phyloP scores from a whole-genome alignment of 2,329 filamentous ascomycete species.

The Cordyceps fumosorosea region DNA sequence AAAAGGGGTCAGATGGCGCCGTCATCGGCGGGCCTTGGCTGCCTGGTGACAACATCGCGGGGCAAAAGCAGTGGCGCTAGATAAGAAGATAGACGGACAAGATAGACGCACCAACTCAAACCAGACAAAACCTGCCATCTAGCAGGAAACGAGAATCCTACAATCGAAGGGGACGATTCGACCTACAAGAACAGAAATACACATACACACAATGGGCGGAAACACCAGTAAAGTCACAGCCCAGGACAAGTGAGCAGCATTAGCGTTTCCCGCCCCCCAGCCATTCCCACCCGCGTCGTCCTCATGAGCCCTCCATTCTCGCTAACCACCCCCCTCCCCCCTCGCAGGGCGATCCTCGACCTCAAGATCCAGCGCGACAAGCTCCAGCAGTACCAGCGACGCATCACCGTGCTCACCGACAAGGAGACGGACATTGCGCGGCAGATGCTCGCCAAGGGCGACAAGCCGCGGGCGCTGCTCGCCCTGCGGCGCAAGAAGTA shows the following conservation, averaged over 20 bases:
- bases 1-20: not conserved
- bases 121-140: not conserved
- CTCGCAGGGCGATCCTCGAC: slow-evolving; percentile 83
- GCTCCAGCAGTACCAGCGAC: slow-evolving; percentile 90
- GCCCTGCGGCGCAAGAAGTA: slow-evolving; percentile 94
- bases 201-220: slow-evolving; percentile 41
- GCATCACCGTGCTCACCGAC: slow-evolving; percentile 77
- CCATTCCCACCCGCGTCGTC: slow-evolving; percentile 11
- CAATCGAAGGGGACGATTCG: not conserved
- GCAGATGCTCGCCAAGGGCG: slow-evolving; percentile 71
- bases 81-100: not conserved
- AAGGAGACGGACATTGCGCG: slow-evolving; percentile 82
- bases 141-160: not conserved
- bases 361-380: slow-evolving; percentile 97
- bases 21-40: not conserved
- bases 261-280: not conserved
- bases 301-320: slow-evolving; percentile 2
- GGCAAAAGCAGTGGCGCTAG: not conserved
- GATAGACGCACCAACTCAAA: not conserved
- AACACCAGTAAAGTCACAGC: slow-evolving; percentile 52
- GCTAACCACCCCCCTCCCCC: slow-evolving; percentile 1
- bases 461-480: slow-evolving; percentile 76
- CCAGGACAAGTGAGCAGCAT: slow-evolving; percentile 85
- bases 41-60: slow-evolving; percentile 9
- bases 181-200: not conserved